Conservation (phyloP, 2,329 filamentous ascomycete genomes). For the Davidsoniella australis region DNA sequence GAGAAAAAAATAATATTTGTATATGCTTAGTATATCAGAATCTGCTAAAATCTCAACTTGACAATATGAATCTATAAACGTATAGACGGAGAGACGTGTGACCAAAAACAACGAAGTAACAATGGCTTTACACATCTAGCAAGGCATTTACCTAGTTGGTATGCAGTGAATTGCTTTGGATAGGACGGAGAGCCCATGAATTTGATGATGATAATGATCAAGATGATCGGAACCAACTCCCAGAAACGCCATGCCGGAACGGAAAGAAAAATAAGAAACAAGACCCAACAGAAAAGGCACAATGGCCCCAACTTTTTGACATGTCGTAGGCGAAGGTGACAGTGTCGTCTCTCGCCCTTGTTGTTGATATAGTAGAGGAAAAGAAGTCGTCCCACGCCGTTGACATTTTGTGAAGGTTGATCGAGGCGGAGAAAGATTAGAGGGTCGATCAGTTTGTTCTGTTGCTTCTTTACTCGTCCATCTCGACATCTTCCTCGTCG, state of each 20-base stretch:
- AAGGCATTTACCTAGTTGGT: neutral
- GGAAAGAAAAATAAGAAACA: conserved; percentile 12
- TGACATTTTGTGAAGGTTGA: no score
- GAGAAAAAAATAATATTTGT: neutral
- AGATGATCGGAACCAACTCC: conserved; percentile 11
- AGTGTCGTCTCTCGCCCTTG: neutral
- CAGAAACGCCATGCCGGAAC: conserved; percentile 13
- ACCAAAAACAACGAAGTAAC: neutral
- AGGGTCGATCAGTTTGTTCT: neutral
- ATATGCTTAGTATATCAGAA: conserved; percentile 1
- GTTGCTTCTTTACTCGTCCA: conserved; percentile 20
- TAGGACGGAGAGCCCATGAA: conserved; percentile 5
- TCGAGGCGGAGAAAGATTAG: no score
- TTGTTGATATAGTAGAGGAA: neutral
- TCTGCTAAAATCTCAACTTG: conserved; percentile 4
- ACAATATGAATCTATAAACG: neutral
- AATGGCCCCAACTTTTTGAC: conserved; percentile 8
- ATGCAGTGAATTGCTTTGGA: neutral
- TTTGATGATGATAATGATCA: conserved; percentile 12
- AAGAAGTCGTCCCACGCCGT: no score
- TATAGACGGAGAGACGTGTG: neutral
- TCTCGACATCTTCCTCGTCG: conserved; percentile 24
- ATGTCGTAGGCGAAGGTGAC: neutral
- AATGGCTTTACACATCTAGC: neutral
- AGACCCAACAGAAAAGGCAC: conserved; percentile 3